These are phyloP conservation scores for Eremomyces bilateralis DNA, from an alignment of 495 filamentous ascomycete species.

Conservation along the genomic window DNA sequence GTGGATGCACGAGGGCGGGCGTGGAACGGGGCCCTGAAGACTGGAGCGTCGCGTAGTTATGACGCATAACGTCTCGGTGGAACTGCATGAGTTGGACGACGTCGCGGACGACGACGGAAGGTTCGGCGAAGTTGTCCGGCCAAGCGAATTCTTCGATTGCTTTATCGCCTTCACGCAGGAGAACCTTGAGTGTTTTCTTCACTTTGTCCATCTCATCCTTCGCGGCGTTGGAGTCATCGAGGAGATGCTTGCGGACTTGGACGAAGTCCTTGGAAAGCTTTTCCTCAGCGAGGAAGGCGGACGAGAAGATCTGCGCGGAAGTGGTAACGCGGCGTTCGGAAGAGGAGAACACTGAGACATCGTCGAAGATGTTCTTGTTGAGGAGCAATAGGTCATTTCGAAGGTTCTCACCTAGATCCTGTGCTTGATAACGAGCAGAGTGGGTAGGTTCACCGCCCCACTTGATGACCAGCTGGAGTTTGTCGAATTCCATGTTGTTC, in stretches of 20 bases:
- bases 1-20: not conserved
- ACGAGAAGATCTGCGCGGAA: slow-evolving; percentile 90
- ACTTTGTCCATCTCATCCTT: slow-evolving; percentile 99
- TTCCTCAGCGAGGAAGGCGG: slow-evolving; percentile 71
- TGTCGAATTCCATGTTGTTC: slow-evolving; percentile 76
- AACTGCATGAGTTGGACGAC: slow-evolving; percentile 96
- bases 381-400: slow-evolving; percentile 83
- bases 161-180: slow-evolving; percentile 68
- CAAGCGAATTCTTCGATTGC: slow-evolving; percentile 90
- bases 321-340: slow-evolving; percentile 87
- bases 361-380: slow-evolving; percentile 75
- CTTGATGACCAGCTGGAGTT: slow-evolving; percentile 92
- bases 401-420: slow-evolving; percentile 87
- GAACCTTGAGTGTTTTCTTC: slow-evolving; percentile 90
- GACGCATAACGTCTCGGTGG: slow-evolving; percentile 77
- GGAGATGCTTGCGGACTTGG: slow-evolving; percentile 72
- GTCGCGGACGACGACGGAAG: slow-evolving; percentile 69
- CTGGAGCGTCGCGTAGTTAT: slow-evolving; percentile 60
- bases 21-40: slow-evolving; percentile 19
- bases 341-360: slow-evolving; percentile 82
- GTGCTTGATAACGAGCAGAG: slow-evolving; percentile 84
- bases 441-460: slow-evolving; percentile 98
- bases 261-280: slow-evolving; percentile 67
- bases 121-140: slow-evolving; percentile 82
- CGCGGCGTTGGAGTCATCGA: slow-evolving; percentile 96